phyloP scores from a whole-genome alignment of 2,329 filamentous ascomycete genomes.

The Rugonectria rugulosa region DNA sequence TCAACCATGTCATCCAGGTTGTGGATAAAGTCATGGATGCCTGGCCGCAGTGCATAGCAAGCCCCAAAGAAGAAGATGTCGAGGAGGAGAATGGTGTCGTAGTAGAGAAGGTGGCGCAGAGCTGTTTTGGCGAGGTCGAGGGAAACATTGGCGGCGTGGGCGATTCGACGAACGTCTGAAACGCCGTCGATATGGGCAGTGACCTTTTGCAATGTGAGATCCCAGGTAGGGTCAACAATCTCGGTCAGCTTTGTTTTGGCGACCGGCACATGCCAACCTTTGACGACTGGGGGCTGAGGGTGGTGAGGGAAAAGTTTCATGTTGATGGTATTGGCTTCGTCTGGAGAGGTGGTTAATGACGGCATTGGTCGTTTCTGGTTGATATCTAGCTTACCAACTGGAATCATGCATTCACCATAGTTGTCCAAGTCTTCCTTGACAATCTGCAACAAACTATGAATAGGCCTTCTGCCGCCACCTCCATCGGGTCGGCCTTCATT shows the following conservation, averaged over 20 bases:
- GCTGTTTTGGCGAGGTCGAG: slow-evolving; percentile 86
- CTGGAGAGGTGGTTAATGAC: slow-evolving; percentile 51
- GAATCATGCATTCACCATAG: slow-evolving; percentile 98
- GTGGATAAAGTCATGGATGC: slow-evolving; percentile 80
- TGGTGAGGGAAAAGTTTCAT: slow-evolving; percentile 94
- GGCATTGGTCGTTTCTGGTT: background rate
- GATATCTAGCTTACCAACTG: slow-evolving; percentile 71
- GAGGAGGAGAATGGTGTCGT: slow-evolving; percentile 87
- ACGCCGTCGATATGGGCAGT: slow-evolving; percentile 90
- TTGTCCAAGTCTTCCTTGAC: slow-evolving; percentile 90
- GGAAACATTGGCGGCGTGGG: slow-evolving; percentile 84
- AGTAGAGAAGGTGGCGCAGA: slow-evolving; percentile 89
- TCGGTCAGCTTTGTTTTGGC: slow-evolving; percentile 70
- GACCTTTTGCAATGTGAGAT: slow-evolving; percentile 80
- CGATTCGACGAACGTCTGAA: slow-evolving; percentile 86
- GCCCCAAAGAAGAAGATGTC: slow-evolving; percentile 95
- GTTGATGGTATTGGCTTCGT: slow-evolving; percentile 93
- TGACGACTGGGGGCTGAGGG: slow-evolving; percentile 76
- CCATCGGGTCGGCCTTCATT: slow-evolving; percentile 56
- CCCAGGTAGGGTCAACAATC: slow-evolving; percentile 74
- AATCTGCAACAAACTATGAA: slow-evolving; percentile 85
- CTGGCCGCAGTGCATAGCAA: slow-evolving; percentile 83
- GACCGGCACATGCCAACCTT: slow-evolving; percentile 91
- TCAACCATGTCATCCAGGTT: slow-evolving; percentile 79
- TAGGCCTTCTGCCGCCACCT: slow-evolving; percentile 65